Evolutionary conservation across 1,284 basidiomycete species (phyloP).

Genomic region (Phlebopus sp.): DNA sequence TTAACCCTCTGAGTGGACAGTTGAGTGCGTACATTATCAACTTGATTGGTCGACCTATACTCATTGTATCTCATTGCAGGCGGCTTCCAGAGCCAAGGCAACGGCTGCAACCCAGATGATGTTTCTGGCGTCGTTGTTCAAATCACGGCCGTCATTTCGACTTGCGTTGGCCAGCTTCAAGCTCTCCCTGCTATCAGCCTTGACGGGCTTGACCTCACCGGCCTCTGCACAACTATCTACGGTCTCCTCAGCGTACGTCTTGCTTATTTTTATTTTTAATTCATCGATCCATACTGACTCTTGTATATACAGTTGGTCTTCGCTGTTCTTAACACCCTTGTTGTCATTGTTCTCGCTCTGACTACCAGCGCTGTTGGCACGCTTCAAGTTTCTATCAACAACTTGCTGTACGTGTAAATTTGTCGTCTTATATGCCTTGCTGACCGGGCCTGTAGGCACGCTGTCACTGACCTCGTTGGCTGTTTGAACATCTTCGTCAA

Average conservation of each 20-base stretch:
- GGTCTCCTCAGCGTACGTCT: constrained; percentile 8
- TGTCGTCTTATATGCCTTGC: neutral
- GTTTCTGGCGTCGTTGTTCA: constrained; percentile 14
- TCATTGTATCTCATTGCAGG: constrained; percentile 2
- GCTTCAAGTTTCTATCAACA: constrained; percentile 3
- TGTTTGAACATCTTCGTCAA: constrained; percentile 5
- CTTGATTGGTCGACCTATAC: neutral
- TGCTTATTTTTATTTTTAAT: too few relatives aligned
- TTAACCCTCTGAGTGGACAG: constrained; percentile 9
- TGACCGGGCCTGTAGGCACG: neutral
- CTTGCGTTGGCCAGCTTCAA: constrained; percentile 13
- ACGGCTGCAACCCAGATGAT: constrained; percentile 11
- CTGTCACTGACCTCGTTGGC: neutral
- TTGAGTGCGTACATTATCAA: constrained; percentile 10
- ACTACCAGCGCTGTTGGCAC: neutral
- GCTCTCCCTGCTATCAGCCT: constrained; percentile 7
- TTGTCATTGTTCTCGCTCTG: neutral
- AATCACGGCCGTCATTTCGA: constrained; percentile 11
- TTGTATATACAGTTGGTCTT: constrained; percentile 2
- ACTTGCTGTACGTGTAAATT: constrained; percentile 10
- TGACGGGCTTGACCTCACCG: constrained; percentile 6
- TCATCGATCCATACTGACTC: neutral
- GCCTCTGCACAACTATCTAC: constrained; percentile 9
- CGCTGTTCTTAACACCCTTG: constrained; percentile 6
- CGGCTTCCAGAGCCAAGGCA: constrained; percentile 5